phyloP scores from a whole-genome alignment of 768 basidiomycete genomes.

The Lactarius hatsudake region DNA sequence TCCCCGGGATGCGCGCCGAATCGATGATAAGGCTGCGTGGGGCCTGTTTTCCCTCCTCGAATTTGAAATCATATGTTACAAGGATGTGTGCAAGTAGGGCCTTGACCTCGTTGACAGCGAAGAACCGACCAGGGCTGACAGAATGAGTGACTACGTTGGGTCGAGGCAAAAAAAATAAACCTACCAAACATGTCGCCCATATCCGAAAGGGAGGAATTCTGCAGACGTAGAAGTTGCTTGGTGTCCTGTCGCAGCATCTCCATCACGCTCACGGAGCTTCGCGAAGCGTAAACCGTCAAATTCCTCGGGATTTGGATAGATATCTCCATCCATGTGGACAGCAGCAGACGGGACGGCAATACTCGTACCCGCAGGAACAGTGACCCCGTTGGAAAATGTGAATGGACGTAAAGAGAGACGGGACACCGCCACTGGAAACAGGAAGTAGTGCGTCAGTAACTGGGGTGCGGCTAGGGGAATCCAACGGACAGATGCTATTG shows the following conservation, averaged over 20 bases:
- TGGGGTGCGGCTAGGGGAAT: background rate
- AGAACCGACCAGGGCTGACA: conserved; percentile 32
- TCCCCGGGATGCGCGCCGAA: conserved; percentile 14
- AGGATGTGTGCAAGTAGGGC: conserved; percentile 30
- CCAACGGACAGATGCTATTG: conserved; percentile 10
- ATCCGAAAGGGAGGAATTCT: conserved; percentile 36
- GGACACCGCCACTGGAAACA: conserved; percentile 21
- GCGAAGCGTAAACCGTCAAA: conserved; percentile 45
- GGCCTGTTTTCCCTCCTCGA: conserved; percentile 21
- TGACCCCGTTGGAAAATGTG: conserved; percentile 37
- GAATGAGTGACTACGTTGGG: background rate
- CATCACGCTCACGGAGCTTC: conserved; percentile 31
- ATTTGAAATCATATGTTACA: conserved; percentile 31
- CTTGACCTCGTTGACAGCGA: conserved; percentile 30
- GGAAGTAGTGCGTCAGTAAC: background rate
- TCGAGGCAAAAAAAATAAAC: background rate
- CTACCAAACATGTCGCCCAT: conserved; percentile 31
- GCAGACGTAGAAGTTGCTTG: conserved; percentile 32
- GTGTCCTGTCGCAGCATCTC: conserved; percentile 19
- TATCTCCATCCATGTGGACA: conserved; percentile 41
- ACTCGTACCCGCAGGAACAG: conserved; percentile 40
- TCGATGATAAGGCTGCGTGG: conserved; percentile 10
- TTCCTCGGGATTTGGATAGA: conserved; percentile 41
- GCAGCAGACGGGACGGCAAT: conserved; percentile 35
- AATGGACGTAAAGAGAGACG: conserved; percentile 32